phyloP scores from a whole-genome alignment of 495 filamentous ascomycete species.

The Xylaria cubensis region DNA sequence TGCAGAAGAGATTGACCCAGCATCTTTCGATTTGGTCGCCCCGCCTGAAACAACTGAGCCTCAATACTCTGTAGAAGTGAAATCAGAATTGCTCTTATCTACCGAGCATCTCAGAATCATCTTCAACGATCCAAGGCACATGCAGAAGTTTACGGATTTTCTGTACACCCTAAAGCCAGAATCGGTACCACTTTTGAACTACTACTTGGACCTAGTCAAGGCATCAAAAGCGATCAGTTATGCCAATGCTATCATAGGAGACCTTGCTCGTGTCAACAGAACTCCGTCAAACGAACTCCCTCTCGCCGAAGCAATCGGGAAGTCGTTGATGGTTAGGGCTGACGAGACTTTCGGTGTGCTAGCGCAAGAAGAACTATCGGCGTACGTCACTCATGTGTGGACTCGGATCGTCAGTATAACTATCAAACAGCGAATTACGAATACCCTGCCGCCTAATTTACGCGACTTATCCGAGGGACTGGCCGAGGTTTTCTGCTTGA shows the following conservation, averaged over 20 bases:
- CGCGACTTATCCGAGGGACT: conserved; percentile 70
- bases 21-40: conserved; percentile 60
- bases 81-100: conserved; percentile 70
- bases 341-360: conserved; percentile 64
- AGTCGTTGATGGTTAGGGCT: conserved; percentile 64
- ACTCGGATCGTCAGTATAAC: conserved; percentile 62
- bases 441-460: conserved; percentile 59
- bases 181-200: conserved; percentile 69
- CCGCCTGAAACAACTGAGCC: conserved; percentile 34
- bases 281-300: conserved; percentile 44
- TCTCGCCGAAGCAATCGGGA: conserved; percentile 54
- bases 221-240: conserved; percentile 74
- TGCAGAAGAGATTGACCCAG: conserved; percentile 55
- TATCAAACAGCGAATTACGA: conserved; percentile 63
- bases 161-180: conserved; percentile 65
- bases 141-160: conserved; percentile 69
- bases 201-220: conserved; percentile 74
- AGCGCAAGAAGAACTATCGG: conserved; percentile 70
- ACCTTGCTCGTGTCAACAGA: conserved; percentile 56
- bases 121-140: conserved; percentile 66
- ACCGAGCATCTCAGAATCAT: conserved; percentile 67
- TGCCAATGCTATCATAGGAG: conserved; percentile 66
- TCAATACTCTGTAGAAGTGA: conserved; percentile 62
- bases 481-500: conserved; percentile 78
- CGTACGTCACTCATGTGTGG: conserved; percentile 70